These are phyloP conservation scores for Neoscytalidium dimidiatum DNA, from an alignment of 2,329 filamentous ascomycete genomes.

Conservation along the genomic window DNA sequence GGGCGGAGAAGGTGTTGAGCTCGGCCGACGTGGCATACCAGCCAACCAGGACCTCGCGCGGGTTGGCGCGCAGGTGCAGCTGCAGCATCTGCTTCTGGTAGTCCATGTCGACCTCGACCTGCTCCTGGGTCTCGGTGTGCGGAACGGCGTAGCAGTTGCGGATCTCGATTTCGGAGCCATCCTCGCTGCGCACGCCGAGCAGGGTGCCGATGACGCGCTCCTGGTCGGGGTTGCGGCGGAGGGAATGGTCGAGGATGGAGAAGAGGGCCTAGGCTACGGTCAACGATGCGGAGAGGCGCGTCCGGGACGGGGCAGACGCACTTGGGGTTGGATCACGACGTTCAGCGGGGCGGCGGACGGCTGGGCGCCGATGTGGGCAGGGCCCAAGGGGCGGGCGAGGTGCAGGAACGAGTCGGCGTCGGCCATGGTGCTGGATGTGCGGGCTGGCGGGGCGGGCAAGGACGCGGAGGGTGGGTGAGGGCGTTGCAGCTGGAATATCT, in stretches of 20 bases:
- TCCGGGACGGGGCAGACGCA: slow-evolving; percentile 47
- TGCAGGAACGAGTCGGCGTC: slow-evolving; percentile 87
- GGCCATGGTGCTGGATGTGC: slow-evolving; percentile 66
- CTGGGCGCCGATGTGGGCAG: slow-evolving; percentile 75
- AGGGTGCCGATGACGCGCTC: slow-evolving; percentile 96
- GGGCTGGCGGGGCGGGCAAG: slow-evolving; percentile 16
- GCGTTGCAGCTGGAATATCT: slow-evolving; percentile 19
- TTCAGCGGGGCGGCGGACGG: slow-evolving; percentile 87
- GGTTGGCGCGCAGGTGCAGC: slow-evolving; percentile 89
- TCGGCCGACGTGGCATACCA: slow-evolving; percentile 98
- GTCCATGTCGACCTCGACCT: slow-evolving; percentile 99
- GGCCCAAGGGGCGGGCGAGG: slow-evolving; percentile 87
- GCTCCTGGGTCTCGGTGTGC: slow-evolving; percentile 96
- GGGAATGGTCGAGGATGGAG: slow-evolving; percentile 81
- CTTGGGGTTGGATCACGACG: slow-evolving; percentile 94
- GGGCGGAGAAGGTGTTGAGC: slow-evolving; percentile 95
- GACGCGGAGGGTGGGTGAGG: slow-evolving; percentile 3
- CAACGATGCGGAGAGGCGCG: not conserved
- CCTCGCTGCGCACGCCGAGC: slow-evolving; percentile 88
- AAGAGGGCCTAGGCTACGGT: slow-evolving; percentile 57
- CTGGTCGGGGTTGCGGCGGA: slow-evolving; percentile 87
- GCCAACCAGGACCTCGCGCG: slow-evolving; percentile 89
- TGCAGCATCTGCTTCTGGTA: slow-evolving; percentile 99
- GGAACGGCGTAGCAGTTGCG: slow-evolving; percentile 96
- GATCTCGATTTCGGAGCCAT: slow-evolving; percentile 95